phyloP scores from a whole-genome alignment of 2,329 filamentous ascomycete genomes.

The Calonectria pseudoreteaudii region DNA sequence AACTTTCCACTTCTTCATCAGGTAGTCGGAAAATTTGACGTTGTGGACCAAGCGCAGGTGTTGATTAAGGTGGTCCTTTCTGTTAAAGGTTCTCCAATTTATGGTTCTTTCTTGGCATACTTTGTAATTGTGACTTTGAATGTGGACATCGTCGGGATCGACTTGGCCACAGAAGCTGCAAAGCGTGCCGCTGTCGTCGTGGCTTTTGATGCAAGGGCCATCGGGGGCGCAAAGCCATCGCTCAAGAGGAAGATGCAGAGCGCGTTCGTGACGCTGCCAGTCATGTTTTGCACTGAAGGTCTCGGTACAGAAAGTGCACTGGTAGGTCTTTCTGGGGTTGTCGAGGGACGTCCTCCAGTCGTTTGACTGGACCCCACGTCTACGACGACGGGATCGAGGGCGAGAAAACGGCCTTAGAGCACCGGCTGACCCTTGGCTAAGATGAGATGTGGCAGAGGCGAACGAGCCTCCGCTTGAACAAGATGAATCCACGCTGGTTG shows the following conservation, averaged over 20 bases:
- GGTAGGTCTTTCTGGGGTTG: slow-evolving; percentile 38
- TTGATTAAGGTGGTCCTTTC: slow-evolving; percentile 56
- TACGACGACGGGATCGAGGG: slow-evolving; percentile 23
- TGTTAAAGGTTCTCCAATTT: slow-evolving; percentile 56
- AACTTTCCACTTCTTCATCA: slow-evolving; percentile 49
- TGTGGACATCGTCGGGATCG: slow-evolving; percentile 47
- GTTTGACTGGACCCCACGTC: slow-evolving; percentile 5
- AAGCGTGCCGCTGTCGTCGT: slow-evolving; percentile 35
- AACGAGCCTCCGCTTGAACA: slow-evolving; percentile 17
- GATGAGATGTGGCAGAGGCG: slow-evolving; percentile 10
- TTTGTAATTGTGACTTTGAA: slow-evolving; percentile 49
- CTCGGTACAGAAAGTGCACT: slow-evolving; percentile 59
- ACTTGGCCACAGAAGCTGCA: slow-evolving; percentile 50
- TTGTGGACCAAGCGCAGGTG: slow-evolving; percentile 55
- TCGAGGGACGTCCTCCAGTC: neutral
- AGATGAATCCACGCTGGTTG: slow-evolving; percentile 19
- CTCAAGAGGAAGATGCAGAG: slow-evolving; percentile 58
- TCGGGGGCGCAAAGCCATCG: slow-evolving; percentile 56
- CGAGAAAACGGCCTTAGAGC: slow-evolving; percentile 1
- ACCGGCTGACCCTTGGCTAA: slow-evolving; percentile 10
- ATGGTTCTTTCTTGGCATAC: slow-evolving; percentile 62
- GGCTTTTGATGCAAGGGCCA: slow-evolving; percentile 49
- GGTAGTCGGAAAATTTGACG: slow-evolving; percentile 46
- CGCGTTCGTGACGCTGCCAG: slow-evolving; percentile 62
- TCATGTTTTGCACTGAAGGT: slow-evolving; percentile 57